Base-by-base conservation (phyloP, 2,329 filamentous ascomycete genomes). In the Intubia oerlemansii region DNA sequence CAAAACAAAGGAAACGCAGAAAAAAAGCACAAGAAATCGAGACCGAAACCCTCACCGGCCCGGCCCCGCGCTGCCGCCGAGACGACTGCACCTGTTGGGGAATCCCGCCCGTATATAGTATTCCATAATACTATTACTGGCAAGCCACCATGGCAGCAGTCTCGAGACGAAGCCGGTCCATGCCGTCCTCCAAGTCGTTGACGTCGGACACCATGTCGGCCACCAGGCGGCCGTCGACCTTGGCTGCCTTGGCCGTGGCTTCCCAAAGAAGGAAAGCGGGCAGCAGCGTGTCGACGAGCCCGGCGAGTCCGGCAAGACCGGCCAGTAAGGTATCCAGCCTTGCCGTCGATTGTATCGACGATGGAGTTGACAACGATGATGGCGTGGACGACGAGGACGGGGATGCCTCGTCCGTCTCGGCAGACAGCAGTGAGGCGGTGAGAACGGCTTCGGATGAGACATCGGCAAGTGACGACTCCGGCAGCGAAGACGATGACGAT, bases 41-140 rank as follows among this genome's bases (percentile, higher is more conserved):
- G 20, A 15, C 15, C 17, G 20, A 27, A 17, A 18, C 7, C 22
- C 6, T 28, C 19, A 23, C 19, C 10, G 18, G n/a, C n/a, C n/a
- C n/a, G n/a, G n/a, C n/a, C n/a, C n/a, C n/a, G n/a, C n/a, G n/a
- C n/a, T n/a, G n/a, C n/a, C n/a, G n/a, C 10, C 3, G 13, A 10
- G 5, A 12, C 14, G 5, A 21, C 14, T 25, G 17, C 18, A 16
- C 12, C 7, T 19, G 18, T 23, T 12, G 24, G 11, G n/a, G 14
- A 16, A 5, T 22, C 17, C 24, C 30, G 27, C 29, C 30, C 29
- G 27, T 25, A 14, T 25, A 32, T 8, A 28, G 22, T 8, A 28
- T 24, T n/a, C 9, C 17, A 13, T 17, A 10, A 24, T 29, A 29
- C 33, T 35, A 35, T 29, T 35, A n/a, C n/a, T n/a, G 28, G 33